A percentile compares a stretch with the other conserved stretches of the same genome.
Conservation (phyloP, 2,329 filamentous ascomycete species). For the Hypoxylon sp. region DNA sequence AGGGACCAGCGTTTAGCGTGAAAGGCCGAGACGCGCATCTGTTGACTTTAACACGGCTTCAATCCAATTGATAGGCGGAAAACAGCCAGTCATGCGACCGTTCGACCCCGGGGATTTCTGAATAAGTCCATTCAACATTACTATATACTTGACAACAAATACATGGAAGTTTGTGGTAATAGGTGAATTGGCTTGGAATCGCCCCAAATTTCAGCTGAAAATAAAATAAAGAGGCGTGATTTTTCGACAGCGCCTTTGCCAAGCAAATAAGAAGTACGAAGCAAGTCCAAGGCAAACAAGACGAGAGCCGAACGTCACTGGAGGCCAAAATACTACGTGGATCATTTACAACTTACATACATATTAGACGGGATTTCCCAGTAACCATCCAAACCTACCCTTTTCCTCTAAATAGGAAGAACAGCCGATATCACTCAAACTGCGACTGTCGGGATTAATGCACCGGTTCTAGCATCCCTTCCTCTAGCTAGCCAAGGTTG, state of each 20-base stretch:
- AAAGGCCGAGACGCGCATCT: constrained; percentile 35
- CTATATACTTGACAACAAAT: constrained; percentile 20
- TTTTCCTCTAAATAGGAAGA: constrained; percentile 6
- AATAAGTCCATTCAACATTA: constrained; percentile 16
- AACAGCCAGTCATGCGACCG: constrained; percentile 37
- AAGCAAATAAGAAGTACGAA: constrained; percentile 23
- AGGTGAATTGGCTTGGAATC: constrained; percentile 20
- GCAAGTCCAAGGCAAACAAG: constrained; percentile 33
- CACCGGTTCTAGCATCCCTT: constrained; percentile 20
- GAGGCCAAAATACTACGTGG: constrained; percentile 36
- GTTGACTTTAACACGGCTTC: constrained; percentile 16
- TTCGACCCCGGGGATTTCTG: constrained; percentile 26
- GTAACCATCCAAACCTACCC: constrained; percentile 11
- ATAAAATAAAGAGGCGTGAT: constrained; percentile 32
- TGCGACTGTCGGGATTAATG: constrained; percentile 25
- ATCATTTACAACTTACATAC: constrained; percentile 16
- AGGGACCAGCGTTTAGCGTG: constrained; percentile 37
- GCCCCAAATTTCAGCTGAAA: constrained; percentile 34
- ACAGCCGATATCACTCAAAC: constrained; percentile 1
- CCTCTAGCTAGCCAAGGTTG: constrained; percentile 32
- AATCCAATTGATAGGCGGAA: constrained; percentile 34
- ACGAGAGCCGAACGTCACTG: constrained; percentile 19
- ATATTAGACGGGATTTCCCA: constrained; percentile 32
- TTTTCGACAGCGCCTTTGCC: constrained; percentile 24
- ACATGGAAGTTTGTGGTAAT: constrained; percentile 5